Evolutionary conservation across 495 filamentous ascomycete species (phyloP).

Genomic region (Hyaloscypha bicolor): DNA sequence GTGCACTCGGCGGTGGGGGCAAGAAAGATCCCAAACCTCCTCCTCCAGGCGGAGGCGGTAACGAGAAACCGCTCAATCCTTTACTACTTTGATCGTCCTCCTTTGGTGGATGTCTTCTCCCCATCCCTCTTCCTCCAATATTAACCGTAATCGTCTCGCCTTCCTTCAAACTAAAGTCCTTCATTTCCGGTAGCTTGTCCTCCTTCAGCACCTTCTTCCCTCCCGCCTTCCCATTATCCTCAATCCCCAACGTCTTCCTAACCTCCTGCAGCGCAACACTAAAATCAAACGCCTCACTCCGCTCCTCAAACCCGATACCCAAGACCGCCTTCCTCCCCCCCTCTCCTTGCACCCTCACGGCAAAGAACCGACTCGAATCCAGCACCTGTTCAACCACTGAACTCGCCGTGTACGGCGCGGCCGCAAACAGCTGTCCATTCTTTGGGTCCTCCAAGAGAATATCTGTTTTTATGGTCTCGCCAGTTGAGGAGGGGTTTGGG

Average conservation of each 20-base stretch:
- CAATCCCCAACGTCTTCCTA: slow-evolving; percentile 56
- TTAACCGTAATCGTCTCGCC: slow-evolving; percentile 85
- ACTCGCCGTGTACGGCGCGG: slow-evolving; percentile 66
- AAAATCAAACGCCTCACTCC: slow-evolving; percentile 81
- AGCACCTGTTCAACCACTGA: slow-evolving; percentile 68
- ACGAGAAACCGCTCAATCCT: slow-evolving; percentile 48
- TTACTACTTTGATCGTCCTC: slow-evolving; percentile 22
- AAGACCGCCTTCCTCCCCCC: slow-evolving; percentile 69
- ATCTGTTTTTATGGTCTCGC: slow-evolving; percentile 65
- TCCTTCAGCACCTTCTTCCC: slow-evolving; percentile 32
- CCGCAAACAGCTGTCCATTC: slow-evolving; percentile 75
- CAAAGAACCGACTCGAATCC: slow-evolving; percentile 80
- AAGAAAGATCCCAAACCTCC: slow-evolving; percentile 37
- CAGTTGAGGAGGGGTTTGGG: slow-evolving; percentile 31
- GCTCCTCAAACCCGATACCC: slow-evolving; percentile 85
- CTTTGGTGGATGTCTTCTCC: slow-evolving; percentile 20
- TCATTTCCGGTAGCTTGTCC: slow-evolving; percentile 46
- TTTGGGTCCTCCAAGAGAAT: slow-evolving; percentile 73
- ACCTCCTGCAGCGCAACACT: slow-evolving; percentile 77
- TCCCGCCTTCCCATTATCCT: slow-evolving; percentile 26
- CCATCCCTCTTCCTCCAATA: slow-evolving; percentile 56
- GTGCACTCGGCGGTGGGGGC: slow-evolving; percentile 66
- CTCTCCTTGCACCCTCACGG: slow-evolving; percentile 71
- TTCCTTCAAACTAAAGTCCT: slow-evolving; percentile 78
- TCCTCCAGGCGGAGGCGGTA: slow-evolving; percentile 51